Percentiles rank a stretch among this genome's conserved stretches.
Evolutionary conservation across 805 yeast species (phyloP).

Genomic region (Barnettozyma botsteinii): DNA sequence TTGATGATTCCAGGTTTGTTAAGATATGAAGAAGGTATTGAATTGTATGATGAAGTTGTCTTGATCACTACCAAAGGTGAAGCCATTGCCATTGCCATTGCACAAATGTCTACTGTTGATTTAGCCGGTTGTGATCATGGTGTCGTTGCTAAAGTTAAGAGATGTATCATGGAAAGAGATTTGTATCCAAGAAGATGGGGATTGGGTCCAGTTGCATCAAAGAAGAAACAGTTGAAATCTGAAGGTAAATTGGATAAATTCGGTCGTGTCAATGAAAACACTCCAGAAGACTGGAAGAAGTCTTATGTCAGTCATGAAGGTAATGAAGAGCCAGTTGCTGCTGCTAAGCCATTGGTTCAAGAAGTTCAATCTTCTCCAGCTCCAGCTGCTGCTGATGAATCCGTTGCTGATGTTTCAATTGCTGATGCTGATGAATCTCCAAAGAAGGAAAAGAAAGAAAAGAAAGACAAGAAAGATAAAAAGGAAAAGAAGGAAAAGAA

Average conservation of each 20-base stretch:
- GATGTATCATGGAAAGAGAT: conserved; percentile 99
- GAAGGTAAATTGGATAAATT: conserved; percentile 95
- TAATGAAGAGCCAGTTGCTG: conserved; percentile 45
- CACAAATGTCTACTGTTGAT: conserved; percentile 98
- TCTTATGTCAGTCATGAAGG: conserved; percentile 69
- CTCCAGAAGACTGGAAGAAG: conserved; percentile 89
- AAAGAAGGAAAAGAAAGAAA: conserved; percentile 38
- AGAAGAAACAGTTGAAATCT: conserved; percentile 96
- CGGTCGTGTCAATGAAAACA: conserved; percentile 89
- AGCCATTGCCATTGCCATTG: conserved; percentile 97
- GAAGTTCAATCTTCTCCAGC: conserved; percentile 32
- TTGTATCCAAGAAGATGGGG: conserved; percentile 99
- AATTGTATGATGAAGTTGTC: conserved; percentile 95
- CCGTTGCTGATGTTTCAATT: conserved; percentile 25
- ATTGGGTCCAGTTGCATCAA: conserved; percentile 95
- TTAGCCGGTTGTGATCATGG: conserved; percentile 97
- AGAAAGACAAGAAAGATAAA: conserved; percentile 50
- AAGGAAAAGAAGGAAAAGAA: conserved; percentile 61
- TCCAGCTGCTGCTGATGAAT: conserved; percentile 17
- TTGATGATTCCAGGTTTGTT: conserved; percentile 97
- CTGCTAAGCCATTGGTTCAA: conserved; percentile 40
- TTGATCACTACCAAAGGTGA: conserved; percentile 98
- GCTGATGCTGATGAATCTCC: conserved; percentile 26
- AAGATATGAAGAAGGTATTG: conserved; percentile 97
- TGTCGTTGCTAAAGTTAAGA: conserved; percentile 95